Base-by-base conservation (phyloP, 805 yeast genomes). In the Sugiyamaella americana region DNA sequence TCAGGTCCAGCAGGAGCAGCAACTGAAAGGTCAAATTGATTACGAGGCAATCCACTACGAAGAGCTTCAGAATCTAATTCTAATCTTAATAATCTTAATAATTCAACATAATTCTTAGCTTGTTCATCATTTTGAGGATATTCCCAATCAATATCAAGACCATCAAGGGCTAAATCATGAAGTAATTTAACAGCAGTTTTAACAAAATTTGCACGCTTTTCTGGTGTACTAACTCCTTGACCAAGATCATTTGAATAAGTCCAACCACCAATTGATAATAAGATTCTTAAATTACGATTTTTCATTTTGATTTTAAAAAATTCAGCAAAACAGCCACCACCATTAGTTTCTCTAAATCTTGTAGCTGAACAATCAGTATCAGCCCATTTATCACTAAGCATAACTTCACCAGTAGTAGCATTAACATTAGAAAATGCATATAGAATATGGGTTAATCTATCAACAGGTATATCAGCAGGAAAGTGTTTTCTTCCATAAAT, bases 121-220 rank as follows among this genome's bases (percentile, higher is more conserved):
- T 84, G 80, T 0, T 60, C 58, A 2, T 59, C 57, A 37, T 62
- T 69, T 5, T 63, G 60, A 0, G 96, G 96, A 58, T 80, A 91
- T 64, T 91, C 98, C 96, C 96, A 91, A 65, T 91, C 98, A 23
- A 91, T 67, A 63, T 93, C 98, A 40, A 91, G 68, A 0, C 98
- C 98, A 62, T 93, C 97, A 58, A 93, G 80, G 0, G 84, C 82
- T 59, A 77, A 75, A 20, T 71, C 64, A 1, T 63, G 47, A 61
- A 87, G 69, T 20, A 76, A 62, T 0, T 64, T 61, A 0, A 76
- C 68, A 0, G 80, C 67, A 0, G 82, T 70, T 1, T 58, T 43
- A 2, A 79, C 74, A 61, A 89, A 86, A 0, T 37, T 59, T 1
- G 60, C 58, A 5, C 80, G 51, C 40, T 65, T 67, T 1, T 38